phyloP scores from a whole-genome alignment of 2,329 filamentous ascomycete species.

The Madurella mycetomatis region DNA sequence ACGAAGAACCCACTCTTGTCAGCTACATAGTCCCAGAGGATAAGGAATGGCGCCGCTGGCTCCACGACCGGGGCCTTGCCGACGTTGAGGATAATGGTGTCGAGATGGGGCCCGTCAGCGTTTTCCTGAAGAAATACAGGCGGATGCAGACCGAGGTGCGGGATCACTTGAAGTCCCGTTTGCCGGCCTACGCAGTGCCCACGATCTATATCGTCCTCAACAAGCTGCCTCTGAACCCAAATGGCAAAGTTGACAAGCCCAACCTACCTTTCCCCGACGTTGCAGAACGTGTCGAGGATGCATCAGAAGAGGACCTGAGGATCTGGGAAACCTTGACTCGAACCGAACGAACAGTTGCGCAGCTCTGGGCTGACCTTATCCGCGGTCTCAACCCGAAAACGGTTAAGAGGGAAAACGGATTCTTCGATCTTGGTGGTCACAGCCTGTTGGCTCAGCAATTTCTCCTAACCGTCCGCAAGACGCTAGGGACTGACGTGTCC shows the following conservation, averaged over 20 bases:
- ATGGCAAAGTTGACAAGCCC: constrained; percentile 78
- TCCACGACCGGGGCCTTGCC: constrained; percentile 50
- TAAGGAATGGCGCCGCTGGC: constrained; percentile 66
- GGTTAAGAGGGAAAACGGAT: constrained; percentile 55
- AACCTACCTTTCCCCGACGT: constrained; percentile 77
- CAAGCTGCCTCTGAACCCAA: constrained; percentile 75
- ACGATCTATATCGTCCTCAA: constrained; percentile 68
- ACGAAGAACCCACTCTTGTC: constrained; percentile 81
- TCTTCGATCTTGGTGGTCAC: constrained; percentile 79
- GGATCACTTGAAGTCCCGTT: constrained; percentile 64
- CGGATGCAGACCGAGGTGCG: constrained; percentile 48
- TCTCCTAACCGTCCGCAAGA: constrained; percentile 59
- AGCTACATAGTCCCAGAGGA: constrained; percentile 86
- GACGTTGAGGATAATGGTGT: constrained; percentile 52
- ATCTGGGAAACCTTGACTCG: constrained; percentile 40
- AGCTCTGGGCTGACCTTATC: constrained; percentile 70
- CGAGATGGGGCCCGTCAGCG: constrained; percentile 39
- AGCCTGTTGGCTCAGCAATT: constrained; percentile 78
- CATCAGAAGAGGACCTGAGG: constrained; percentile 40
- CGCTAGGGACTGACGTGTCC: constrained; percentile 48
- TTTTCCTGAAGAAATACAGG: constrained; percentile 44
- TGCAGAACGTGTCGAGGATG: constrained; percentile 53
- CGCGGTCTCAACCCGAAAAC: constrained; percentile 62
- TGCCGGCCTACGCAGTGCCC: constrained; percentile 73
- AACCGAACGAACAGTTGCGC: constrained; percentile 64